These are phyloP conservation scores for Dactylonectria macrodidyma DNA, from an alignment of 2,329 filamentous ascomycete genomes.

Conservation along the genomic window DNA sequence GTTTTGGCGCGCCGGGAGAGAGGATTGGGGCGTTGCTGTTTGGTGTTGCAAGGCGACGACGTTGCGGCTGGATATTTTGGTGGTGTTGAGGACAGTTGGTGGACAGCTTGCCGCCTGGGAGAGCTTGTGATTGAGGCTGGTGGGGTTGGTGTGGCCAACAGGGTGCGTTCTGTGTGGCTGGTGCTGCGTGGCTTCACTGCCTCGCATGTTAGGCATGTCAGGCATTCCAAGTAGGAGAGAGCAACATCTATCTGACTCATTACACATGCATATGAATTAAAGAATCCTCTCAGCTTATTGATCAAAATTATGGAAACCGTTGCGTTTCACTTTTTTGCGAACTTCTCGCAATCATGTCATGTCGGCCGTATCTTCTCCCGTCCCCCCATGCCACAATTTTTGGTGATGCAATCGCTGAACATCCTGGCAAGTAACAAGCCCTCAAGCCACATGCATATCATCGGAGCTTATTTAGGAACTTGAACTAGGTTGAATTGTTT, in stretches of 20 bases:
- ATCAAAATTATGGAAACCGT: no score
- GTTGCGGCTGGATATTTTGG: not conserved
- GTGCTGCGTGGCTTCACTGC: slow-evolving; percentile 17
- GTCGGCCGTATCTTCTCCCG: no score
- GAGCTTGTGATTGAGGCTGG: slow-evolving; percentile 29
- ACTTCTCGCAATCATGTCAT: no score
- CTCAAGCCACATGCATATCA: no score
- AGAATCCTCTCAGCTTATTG: no score
- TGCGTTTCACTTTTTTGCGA: no score
- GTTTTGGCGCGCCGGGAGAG: slow-evolving; percentile 11
- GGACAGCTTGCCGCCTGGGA: slow-evolving; percentile 11
- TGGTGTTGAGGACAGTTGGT: slow-evolving; percentile 34
- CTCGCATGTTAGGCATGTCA: not conserved
- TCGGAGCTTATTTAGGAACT: no score
- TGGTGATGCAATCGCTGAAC: no score
- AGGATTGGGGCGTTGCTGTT: slow-evolving; percentile 14
- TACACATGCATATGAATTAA: no score
- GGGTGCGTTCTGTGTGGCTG: slow-evolving; percentile 18
- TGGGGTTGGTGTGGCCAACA: slow-evolving; percentile 8
- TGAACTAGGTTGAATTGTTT: no score
- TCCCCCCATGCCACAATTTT: no score
- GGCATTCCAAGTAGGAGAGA: not conserved
- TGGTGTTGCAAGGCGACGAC: not conserved
- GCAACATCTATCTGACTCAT: not conserved
- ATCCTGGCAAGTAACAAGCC: no score